Conservation (phyloP, 164 flowering plant species). For the Brasenia schreberi region DNA sequence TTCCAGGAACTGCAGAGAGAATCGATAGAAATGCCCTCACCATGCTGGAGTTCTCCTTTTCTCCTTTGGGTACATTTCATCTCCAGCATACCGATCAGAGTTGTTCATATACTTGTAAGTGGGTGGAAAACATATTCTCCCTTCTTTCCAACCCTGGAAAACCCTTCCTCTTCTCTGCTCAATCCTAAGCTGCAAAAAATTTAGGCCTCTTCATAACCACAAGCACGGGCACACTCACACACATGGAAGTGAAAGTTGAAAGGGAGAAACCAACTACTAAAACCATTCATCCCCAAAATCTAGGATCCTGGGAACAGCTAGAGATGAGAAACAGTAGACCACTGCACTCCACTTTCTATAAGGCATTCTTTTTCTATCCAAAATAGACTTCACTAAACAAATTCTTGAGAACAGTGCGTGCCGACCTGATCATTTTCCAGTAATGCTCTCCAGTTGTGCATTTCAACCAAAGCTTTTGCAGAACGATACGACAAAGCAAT, state of each 20-base stretch:
- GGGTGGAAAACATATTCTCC: slow-evolving; percentile 55
- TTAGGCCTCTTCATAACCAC: not conserved
- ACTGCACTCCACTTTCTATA: too few relatives aligned
- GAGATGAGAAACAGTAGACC: not conserved
- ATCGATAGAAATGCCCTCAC: slow-evolving; percentile 18
- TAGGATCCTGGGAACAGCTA: not conserved
- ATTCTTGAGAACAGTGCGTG: too few relatives aligned
- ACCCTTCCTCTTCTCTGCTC: slow-evolving; percentile 55
- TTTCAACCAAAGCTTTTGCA: slow-evolving; percentile 89
- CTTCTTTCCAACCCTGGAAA: slow-evolving; percentile 56
- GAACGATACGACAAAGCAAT: slow-evolving; percentile 67
- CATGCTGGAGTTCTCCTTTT: slow-evolving; percentile 94
- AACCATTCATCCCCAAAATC: not conserved
- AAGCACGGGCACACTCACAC: not conserved
- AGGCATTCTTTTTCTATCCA: too few relatives aligned
- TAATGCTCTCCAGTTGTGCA: slow-evolving; percentile 85
- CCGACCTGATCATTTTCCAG: slow-evolving; percentile 82
- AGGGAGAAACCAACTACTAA: not conserved
- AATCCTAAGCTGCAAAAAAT: slow-evolving; percentile 34
- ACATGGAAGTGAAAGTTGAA: not conserved
- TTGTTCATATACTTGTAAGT: slow-evolving; percentile 54
- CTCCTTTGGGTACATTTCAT: slow-evolving; percentile 42
- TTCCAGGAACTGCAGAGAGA: not conserved
- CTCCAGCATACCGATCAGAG: slow-evolving; percentile 48
- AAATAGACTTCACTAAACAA: too few relatives aligned